Percentiles rank a stretch among this genome's conserved stretches.
These are phyloP conservation scores for Aspergillus chevalieri DNA, from an alignment of 2,329 filamentous ascomycete genomes.

Conservation along the genomic window DNA sequence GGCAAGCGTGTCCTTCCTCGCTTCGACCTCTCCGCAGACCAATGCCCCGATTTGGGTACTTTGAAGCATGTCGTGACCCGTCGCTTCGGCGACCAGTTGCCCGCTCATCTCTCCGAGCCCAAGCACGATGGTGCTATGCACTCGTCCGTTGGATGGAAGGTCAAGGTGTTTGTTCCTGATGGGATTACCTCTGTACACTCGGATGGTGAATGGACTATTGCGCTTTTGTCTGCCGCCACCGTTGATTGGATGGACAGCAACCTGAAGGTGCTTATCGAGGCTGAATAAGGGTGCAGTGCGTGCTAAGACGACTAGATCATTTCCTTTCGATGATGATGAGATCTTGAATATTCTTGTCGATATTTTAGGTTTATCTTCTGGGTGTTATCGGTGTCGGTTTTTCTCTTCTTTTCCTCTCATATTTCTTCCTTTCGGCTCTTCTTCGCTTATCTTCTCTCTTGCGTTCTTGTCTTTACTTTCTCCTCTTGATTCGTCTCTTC, in stretches of 20 bases:
- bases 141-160: slow-evolving; percentile 21
- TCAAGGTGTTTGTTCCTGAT: slow-evolving; percentile 39
- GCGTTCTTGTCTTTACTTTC: background rate
- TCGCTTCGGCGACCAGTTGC: slow-evolving; percentile 26
- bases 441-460: background rate
- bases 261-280: slow-evolving; percentile 37
- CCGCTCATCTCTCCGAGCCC: slow-evolving; percentile 17
- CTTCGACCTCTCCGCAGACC: slow-evolving; percentile 30
- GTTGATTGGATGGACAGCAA: slow-evolving; percentile 45
- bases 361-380: background rate
- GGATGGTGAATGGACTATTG: slow-evolving; percentile 41
- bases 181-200: slow-evolving; percentile 34
- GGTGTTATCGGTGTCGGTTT: slow-evolving; percentile 2
- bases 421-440: background rate
- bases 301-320: too few species aligned
- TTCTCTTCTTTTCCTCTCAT: background rate
- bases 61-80: slow-evolving; percentile 27
- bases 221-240: slow-evolving; percentile 36
- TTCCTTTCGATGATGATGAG: background rate
- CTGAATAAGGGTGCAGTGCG: slow-evolving; percentile 10
- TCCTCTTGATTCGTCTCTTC: background rate
- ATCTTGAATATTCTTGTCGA: slow-evolving; percentile 5
- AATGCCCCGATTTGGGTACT: slow-evolving; percentile 29
- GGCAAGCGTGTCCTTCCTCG: slow-evolving; percentile 36
- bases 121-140: slow-evolving; percentile 12